phyloP scores from a whole-genome alignment of 2,329 filamentous ascomycete species.

The Penicillium freii region DNA sequence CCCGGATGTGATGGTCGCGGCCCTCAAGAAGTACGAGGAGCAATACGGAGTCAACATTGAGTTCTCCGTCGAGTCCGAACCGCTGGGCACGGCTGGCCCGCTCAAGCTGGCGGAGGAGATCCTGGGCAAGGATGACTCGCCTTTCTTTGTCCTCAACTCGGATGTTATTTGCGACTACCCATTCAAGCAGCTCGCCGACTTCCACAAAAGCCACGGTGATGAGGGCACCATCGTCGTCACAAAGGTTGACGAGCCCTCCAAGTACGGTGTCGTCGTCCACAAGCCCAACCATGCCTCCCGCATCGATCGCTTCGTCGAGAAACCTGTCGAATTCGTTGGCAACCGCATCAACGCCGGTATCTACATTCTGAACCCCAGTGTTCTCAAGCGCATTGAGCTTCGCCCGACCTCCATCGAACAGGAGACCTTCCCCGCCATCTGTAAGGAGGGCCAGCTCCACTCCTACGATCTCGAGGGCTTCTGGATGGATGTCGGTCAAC shows the following conservation, averaged over 20 bases:
- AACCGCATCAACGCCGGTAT: slow-evolving; percentile 99
- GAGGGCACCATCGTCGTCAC: slow-evolving; percentile 98
- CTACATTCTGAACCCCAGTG: slow-evolving; percentile 93
- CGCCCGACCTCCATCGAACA: slow-evolving; percentile 97
- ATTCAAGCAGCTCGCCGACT: slow-evolving; percentile 82
- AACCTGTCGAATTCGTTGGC: slow-evolving; percentile 96
- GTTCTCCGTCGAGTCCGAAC: slow-evolving; percentile 95
- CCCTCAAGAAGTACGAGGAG: slow-evolving; percentile 90
- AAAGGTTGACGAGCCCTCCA: slow-evolving; percentile 98
- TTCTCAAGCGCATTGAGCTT: slow-evolving; percentile 88
- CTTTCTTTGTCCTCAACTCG: slow-evolving; percentile 98
- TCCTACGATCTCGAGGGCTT: slow-evolving; percentile 96
- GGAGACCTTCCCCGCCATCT: slow-evolving; percentile 95
- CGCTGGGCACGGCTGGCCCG: slow-evolving; percentile 89
- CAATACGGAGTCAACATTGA: slow-evolving; percentile 92
- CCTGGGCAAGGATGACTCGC: slow-evolving; percentile 85
- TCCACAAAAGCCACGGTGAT: slow-evolving; percentile 89
- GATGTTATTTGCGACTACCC: slow-evolving; percentile 98
- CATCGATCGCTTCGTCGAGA: slow-evolving; percentile 99
- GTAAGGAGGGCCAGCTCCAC: slow-evolving; percentile 84
- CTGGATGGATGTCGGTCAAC: slow-evolving; percentile 99
- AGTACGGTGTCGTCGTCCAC: slow-evolving; percentile 98
- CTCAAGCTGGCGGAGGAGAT: slow-evolving; percentile 93
- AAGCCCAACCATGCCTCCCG: slow-evolving; percentile 85
- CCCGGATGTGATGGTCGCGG: slow-evolving; percentile 94